Percentiles rank a stretch among this genome's conserved stretches.
phyloP scores from a whole-genome alignment of 177 flowering plant species.

The Vitis hybrid region DNA sequence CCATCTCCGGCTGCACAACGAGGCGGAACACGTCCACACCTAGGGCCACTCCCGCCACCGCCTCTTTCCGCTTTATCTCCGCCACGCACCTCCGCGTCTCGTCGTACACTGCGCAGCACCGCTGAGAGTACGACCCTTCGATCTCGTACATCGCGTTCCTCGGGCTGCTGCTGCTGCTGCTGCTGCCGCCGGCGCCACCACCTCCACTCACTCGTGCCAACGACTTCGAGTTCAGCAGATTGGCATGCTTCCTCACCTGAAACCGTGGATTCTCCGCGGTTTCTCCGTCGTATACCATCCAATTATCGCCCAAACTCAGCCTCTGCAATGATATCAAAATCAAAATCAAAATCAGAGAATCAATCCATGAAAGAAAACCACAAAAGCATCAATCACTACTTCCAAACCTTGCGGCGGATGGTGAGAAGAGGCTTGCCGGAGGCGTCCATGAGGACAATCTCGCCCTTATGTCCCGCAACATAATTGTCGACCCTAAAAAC shows the following conservation, averaged over 20 bases:
- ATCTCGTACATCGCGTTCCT: slow-evolving; percentile 42
- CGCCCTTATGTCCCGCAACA: slow-evolving; percentile 34
- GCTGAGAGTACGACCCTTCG: slow-evolving; percentile 63
- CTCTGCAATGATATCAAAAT: slow-evolving; percentile 34
- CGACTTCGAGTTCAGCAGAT: slow-evolving; percentile 39
- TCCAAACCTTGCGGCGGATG: slow-evolving; percentile 79
- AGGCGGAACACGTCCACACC: slow-evolving; percentile 72
- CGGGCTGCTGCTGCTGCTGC: background rate
- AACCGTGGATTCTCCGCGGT: slow-evolving; percentile 41
- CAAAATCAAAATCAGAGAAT: background rate
- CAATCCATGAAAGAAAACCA: background rate
- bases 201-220: slow-evolving; percentile 46
- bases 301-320: slow-evolving; percentile 58
- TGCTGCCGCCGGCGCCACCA: background rate
- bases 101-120: slow-evolving; percentile 60
- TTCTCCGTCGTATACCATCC: slow-evolving; percentile 77
- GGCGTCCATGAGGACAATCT: slow-evolving; percentile 85
- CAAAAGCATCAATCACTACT: background rate
- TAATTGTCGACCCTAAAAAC: slow-evolving; percentile 81
- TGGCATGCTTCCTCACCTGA: slow-evolving; percentile 47
- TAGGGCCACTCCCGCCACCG: slow-evolving; percentile 30
- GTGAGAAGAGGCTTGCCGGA: slow-evolving; percentile 66
- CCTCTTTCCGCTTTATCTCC: slow-evolving; percentile 66
- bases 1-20: slow-evolving; percentile 50
- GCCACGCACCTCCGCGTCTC: slow-evolving; percentile 45